Evolutionary conservation across 495 filamentous ascomycete species (phyloP), one percentile per base, ranked within the genome.

Genomic region (Annulohypoxylon maeteangense): DNA sequence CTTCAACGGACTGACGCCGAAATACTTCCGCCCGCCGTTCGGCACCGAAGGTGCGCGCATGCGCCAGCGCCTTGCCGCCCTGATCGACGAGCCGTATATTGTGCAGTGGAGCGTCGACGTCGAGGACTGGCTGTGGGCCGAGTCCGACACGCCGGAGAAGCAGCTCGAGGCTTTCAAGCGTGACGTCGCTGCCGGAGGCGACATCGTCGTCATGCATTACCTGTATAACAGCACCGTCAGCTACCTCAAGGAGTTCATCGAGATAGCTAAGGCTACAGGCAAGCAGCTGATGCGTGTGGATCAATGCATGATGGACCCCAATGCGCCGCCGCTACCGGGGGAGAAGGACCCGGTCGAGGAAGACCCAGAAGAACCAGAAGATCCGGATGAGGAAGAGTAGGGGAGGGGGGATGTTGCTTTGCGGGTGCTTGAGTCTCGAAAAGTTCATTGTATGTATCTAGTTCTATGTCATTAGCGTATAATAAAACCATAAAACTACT

Each of bases 151-250:
- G n/a, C 91, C 91, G 0, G 87, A 91, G 78, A 88, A 89, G 74
- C 91, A 94, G 80, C 80, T 93, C 0, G 89, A 90, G 5, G 90
- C 90, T n/a, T 94, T 94, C 78, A 83, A 87, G 72, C 82, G 88
- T 0, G 89, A 91, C 74, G 81, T 94, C 0, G 81, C 77, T 3
- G 84, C 82, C 51, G 91, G 91, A 0, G 91, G 91, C 0, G 90
- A 91, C 72, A 80, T 94, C 63, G 88, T 91, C 0, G 91, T 94
- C 12, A 87, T 93, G 89, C 91, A 94, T 74, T 94, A 92, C 75
- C 75, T 93, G 25, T 89, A 89, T 73, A 82, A 88, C 34, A 86
- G 81, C 36, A 94, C 91, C 14, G 90, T 93, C 8, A 75, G 78
- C 42, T 91, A 92, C 74, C 80, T 94, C 60, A 80, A 82, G 47